These are phyloP conservation scores for Pisolithus sp. DNA, from an alignment of 768 basidiomycete species.

Conservation along the genomic window DNA sequence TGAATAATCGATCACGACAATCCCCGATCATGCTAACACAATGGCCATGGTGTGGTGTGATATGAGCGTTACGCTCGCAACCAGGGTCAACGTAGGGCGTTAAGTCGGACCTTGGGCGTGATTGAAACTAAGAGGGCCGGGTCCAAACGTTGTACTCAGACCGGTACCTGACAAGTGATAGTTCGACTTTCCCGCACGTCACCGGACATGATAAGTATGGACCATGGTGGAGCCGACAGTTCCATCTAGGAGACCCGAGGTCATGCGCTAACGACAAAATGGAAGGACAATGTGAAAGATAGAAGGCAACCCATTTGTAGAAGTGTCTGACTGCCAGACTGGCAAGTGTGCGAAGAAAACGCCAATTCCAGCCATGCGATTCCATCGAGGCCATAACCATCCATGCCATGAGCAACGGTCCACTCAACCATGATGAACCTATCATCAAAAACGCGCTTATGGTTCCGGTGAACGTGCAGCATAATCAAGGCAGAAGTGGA, in stretches of 20 bases:
- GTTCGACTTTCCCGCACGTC: neutral
- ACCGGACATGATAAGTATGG: neutral
- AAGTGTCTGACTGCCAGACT: neutral
- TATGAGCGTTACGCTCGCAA: neutral
- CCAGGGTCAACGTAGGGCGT: neutral
- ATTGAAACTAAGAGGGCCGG: no score
- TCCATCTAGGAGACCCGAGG: neutral
- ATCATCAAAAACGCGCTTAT: neutral
- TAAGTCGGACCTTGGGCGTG: no score
- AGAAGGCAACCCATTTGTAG: neutral
- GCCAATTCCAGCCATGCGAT: neutral
- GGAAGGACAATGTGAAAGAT: neutral
- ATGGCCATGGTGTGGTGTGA: neutral
- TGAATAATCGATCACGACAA: no score
- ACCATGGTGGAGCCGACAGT: neutral
- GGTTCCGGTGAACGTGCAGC: no score
- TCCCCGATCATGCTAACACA: neutral
- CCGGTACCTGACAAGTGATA: no score
- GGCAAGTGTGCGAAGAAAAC: neutral
- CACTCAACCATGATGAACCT: neutral
- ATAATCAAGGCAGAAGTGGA: no score
- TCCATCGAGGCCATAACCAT: neutral
- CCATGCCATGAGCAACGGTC: no score
- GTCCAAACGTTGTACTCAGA: no score
- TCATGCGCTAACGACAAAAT: neutral